These are phyloP conservation scores for Falciphora oryzae DNA, from an alignment of 2,329 filamentous ascomycete genomes.

Conservation along the genomic window DNA sequence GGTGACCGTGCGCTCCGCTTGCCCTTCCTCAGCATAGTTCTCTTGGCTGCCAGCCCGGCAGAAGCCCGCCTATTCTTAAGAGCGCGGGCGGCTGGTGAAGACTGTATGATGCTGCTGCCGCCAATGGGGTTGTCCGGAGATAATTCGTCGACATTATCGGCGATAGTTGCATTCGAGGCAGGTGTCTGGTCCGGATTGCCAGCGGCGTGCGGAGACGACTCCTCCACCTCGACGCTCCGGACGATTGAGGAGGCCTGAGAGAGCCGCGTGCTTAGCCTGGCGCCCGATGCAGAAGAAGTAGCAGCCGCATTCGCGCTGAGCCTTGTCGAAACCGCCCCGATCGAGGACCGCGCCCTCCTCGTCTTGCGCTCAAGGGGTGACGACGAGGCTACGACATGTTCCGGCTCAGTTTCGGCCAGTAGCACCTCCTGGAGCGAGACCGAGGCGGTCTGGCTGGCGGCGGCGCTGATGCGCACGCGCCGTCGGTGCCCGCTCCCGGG, in stretches of 20 bases:
- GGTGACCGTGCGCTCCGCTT: background rate
- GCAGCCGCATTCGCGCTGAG: background rate
- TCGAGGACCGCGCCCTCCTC: background rate
- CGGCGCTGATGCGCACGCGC: constrained; percentile 29
- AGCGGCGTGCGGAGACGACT: background rate
- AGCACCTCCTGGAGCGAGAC: constrained; percentile 36
- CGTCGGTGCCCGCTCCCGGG: constrained; percentile 50
- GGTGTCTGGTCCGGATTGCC: too few relatives aligned
- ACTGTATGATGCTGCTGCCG: constrained; percentile 3
- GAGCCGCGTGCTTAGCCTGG: background rate
- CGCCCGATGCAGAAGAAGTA: background rate
- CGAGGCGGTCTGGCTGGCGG: constrained; percentile 25
- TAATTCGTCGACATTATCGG: constrained; percentile 15
- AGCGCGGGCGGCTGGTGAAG: constrained; percentile 5
- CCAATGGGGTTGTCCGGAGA: constrained; percentile 14
- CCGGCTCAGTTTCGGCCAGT: constrained; percentile 23
- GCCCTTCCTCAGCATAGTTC: background rate
- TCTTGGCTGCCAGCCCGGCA: background rate
- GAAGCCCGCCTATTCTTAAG: constrained; percentile 3
- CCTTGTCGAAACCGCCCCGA: background rate
- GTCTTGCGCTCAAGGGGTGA: constrained; percentile 33
- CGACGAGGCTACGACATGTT: constrained; percentile 26
- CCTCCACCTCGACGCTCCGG: background rate
- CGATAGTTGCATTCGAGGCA: background rate
- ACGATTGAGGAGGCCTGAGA: background rate